Base-by-base conservation (phyloP, 371 early-diverging fungal species). In the Actinomucor elegans region DNA sequence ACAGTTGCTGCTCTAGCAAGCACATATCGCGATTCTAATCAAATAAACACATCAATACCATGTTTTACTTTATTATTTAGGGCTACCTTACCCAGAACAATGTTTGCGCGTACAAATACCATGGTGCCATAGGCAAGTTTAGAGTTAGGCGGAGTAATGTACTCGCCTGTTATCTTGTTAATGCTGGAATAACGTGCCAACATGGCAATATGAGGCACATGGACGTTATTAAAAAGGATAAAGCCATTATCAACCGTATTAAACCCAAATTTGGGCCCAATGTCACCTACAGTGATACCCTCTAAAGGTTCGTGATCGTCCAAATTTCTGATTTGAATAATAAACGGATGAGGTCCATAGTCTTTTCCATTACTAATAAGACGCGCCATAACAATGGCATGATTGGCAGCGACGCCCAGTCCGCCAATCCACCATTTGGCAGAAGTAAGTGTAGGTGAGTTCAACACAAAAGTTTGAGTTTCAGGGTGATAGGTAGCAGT, bases 371-470 rank as follows among this genome's bases (percentile, higher is more conserved):
- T 65, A 43, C 86, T 79, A 14, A 88, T 74, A 27, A 94, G 66
- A 43, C 85, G 81, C 9, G 92, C 90, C 86, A 87, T 88, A 26
- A 93, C 90, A 56, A 86, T 77, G 24, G 87, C 85, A 59, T 92
- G 91, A 6, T 87, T 93, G 1, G 90, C 89, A 20, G 87, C 82
- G 51, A 85, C 85, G 23, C 90, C 92, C 0, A 89, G 75, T 29
- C 94, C 93, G 57, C 94, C 94, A 59, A 92, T 92, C 94, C 94
- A 94, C 92, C 92, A 94, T 66, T 88, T 91, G 31, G 90, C 78
- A 8, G 91, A 53, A 1, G 88, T 83, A 23, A 92, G 59, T 3
- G 77, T 83, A 32, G 93, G 90, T n/a, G 88, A 84, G 60, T 92
- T 84, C 34, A 93, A 73, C 26, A 83, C 84, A 51, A 85, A 92